These are phyloP conservation scores for Irpex sp. DNA, from an alignment of 1,284 basidiomycete genomes.

Conservation along the genomic window DNA sequence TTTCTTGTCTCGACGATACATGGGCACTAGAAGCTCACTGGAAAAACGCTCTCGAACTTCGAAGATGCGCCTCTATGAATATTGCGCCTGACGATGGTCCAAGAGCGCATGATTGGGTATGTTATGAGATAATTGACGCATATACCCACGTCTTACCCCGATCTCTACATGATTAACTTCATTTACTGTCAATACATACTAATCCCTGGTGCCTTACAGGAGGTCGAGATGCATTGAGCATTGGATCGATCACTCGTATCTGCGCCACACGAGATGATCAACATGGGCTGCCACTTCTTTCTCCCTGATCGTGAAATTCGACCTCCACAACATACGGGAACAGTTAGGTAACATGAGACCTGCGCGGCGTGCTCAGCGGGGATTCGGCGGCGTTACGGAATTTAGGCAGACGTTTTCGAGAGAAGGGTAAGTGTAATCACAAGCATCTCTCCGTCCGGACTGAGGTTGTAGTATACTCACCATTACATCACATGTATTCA, in stretches of 20 bases:
- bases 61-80: neutral
- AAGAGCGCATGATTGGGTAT: neutral
- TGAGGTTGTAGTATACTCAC: neutral
- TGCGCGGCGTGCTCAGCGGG: neutral
- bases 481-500: neutral
- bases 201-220: neutral
- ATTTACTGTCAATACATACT: neutral
- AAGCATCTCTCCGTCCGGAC: neutral
- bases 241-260: neutral
- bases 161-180: neutral
- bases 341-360: neutral
- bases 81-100: neutral
- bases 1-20: neutral
- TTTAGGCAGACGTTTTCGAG: neutral
- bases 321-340: neutral
- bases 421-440: neutral
- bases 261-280: neutral
- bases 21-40: neutral
- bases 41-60: neutral
- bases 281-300: neutral
- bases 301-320: neutral
- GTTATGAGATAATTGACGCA: neutral
- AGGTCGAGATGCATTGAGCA: neutral
- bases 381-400: neutral
- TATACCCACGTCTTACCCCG: neutral